Evolutionary conservation across 2,329 filamentous ascomycete species (phyloP).

Genomic region (Diaporthe sp.): DNA sequence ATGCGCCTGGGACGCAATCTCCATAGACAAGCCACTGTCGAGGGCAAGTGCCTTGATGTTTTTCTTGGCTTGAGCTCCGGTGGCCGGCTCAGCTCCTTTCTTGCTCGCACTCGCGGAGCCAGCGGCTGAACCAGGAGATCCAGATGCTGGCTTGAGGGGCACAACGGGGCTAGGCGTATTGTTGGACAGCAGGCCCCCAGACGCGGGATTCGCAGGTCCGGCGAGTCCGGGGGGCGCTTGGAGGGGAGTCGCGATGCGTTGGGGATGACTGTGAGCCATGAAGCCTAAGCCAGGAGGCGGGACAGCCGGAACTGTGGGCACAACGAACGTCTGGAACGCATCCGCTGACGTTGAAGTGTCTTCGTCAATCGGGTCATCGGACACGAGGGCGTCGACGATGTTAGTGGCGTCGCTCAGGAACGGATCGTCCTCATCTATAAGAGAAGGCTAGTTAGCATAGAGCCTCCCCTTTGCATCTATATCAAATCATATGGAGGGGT

Average conservation of each 20-base stretch:
- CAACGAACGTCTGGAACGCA: conserved; percentile 22
- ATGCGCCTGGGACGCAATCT: conserved; percentile 55
- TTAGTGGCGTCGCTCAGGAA: conserved; percentile 71
- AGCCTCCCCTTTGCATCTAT: conserved; percentile 15
- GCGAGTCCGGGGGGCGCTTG: conserved; percentile 39
- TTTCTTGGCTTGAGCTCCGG: conserved; percentile 45
- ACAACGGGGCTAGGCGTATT: conserved; percentile 46
- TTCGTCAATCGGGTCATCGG: conserved; percentile 61
- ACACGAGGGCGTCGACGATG: conserved; percentile 78
- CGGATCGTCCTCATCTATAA: conserved; percentile 72
- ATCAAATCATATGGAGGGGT: conserved; percentile 39
- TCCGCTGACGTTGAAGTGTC: neutral
- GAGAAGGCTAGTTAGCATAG: conserved; percentile 58
- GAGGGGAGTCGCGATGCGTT: conserved; percentile 37
- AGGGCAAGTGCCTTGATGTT: conserved; percentile 57
- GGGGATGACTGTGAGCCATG: conserved; percentile 36
- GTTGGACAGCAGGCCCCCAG: conserved; percentile 37
- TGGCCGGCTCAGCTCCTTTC: conserved; percentile 41
- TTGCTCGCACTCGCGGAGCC: conserved; percentile 40
- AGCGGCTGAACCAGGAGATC: conserved; percentile 42
- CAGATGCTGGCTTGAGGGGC: conserved; percentile 48
- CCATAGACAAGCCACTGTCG: conserved; percentile 61
- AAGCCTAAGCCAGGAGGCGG: conserved; percentile 40
- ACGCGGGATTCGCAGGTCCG: conserved; percentile 32
- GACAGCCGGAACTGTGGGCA: conserved; percentile 15